Base-by-base conservation (phyloP, 768 basidiomycete species). In the Hortiboletus campestris region DNA sequence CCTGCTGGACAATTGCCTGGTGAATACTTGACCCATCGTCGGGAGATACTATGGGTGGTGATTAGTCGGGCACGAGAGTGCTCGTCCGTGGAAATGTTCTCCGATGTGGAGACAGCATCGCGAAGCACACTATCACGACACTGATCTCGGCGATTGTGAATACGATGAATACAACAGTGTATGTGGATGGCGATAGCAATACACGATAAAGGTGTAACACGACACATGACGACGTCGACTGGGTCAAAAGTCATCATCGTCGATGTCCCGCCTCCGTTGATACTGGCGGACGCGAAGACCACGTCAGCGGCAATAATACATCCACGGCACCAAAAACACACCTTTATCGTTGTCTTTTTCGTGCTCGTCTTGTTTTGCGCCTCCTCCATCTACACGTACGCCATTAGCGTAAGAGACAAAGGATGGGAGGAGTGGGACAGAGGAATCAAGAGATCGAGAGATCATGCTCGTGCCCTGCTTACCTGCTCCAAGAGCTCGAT, bases 401-500 rank as follows among this genome's bases (percentile, higher is more conserved):
- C 9, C 34, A 20, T 66, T 14, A 64, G 29, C 25, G 25, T 25
- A 31, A 38, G 20, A 32, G 13, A 39, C 12, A 17, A 51, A 11
- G 38, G 5, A 36, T 16, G 34, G 13, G 14, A 6, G 34, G 28
- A 19, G n/a, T 22, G 35, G 43, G 25, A 32, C 10, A 31, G n/a
- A 13, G 38, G 25, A n/a, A 20, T n/a, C 39, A 20, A n/a, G 1
- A 31, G 12, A 20, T n/a, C 39, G 17, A n/a, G 1, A 31, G 13
- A 16, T 40, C 7, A 35, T 14, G 19, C 19, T 9, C 22, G 31
- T 9, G 40, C 6, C 19, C 11, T 32, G 28, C 65, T 59, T 57
- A 88, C 94, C 81, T 96, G 91, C 62, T 95, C 89, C 55, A 96
- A 78, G 35, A 96, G 75, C 46, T 85, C 86, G 60, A 97, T 91